These are phyloP conservation scores for Colletotrichum falcatum DNA, from an alignment of 2,329 filamentous ascomycete species.

Conservation along the genomic window DNA sequence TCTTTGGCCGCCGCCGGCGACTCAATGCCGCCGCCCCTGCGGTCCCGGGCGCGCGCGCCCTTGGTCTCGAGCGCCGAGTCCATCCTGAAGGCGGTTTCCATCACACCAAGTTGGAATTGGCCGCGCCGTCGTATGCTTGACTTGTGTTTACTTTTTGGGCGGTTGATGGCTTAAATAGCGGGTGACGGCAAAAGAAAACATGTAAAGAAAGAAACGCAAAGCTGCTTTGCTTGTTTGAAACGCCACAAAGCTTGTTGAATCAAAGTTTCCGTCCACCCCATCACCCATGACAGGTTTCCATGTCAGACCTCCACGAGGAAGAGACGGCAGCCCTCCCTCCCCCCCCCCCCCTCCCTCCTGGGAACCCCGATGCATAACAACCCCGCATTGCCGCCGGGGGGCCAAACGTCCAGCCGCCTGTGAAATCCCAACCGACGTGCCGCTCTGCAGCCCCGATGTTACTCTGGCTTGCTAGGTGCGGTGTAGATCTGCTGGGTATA, in stretches of 20 bases:
- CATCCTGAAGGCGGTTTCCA: neutral
- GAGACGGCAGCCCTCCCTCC: neutral
- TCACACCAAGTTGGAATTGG: too few relatives aligned
- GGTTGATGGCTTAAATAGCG: neutral
- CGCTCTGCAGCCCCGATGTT: constrained; percentile 3
- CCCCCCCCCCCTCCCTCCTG: neutral
- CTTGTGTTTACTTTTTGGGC: neutral
- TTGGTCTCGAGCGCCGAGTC: neutral
- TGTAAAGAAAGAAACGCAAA: too few relatives aligned
- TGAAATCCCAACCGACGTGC: neutral
- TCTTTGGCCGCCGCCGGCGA: constrained; percentile 24
- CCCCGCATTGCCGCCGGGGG: constrained; percentile 26
- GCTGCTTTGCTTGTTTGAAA: neutral
- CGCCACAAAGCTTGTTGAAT: neutral
- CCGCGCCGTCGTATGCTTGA: neutral
- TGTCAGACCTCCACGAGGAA: too few relatives aligned
- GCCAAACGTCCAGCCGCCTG: constrained; percentile 11
- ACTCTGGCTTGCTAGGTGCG: neutral
- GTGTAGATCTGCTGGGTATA: too few relatives aligned
- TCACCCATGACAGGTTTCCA: neutral
- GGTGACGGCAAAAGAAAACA: too few relatives aligned
- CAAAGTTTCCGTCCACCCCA: neutral
- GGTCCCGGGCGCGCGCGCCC: neutral
- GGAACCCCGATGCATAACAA: neutral
- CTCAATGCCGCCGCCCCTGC: constrained; percentile 15